Conservation (phyloP, 495 filamentous ascomycete genomes). For the Xanthoparmelia taractica region DNA sequence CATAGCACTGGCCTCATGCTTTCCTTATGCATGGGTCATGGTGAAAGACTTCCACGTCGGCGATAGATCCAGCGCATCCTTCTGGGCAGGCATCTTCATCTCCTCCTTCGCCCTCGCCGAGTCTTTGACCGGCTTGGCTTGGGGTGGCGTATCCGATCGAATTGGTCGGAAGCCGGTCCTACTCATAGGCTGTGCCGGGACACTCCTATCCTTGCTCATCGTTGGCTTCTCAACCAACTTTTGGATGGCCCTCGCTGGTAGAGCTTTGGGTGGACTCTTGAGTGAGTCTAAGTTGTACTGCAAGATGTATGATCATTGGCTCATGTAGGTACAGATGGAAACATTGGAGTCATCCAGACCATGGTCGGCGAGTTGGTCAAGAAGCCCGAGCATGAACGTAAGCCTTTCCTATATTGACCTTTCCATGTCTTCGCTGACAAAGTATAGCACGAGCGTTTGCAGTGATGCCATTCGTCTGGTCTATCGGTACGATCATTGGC, state of each 20-base stretch:
- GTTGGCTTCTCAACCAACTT: slow-evolving; percentile 78
- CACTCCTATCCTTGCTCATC: slow-evolving; percentile 67
- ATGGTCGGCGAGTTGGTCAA: slow-evolving; percentile 80
- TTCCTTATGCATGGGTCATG: slow-evolving; percentile 81
- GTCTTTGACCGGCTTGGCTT: slow-evolving; percentile 73
- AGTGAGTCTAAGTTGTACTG: slow-evolving; percentile 30
- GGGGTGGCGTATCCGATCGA: slow-evolving; percentile 74
- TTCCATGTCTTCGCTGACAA: not conserved
- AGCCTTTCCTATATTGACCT: slow-evolving; percentile 29
- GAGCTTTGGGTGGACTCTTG: slow-evolving; percentile 68
- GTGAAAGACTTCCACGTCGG: slow-evolving; percentile 66
- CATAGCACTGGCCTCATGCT: slow-evolving; percentile 79
- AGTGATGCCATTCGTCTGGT: slow-evolving; percentile 85
- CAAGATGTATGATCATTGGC: not conserved
- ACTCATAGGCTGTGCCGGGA: slow-evolving; percentile 69
- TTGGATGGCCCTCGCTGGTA: slow-evolving; percentile 65
- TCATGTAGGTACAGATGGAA: slow-evolving; percentile 47
- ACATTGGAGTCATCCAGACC: slow-evolving; percentile 85
- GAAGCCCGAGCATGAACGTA: slow-evolving; percentile 75
- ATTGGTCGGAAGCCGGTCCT: slow-evolving; percentile 80
- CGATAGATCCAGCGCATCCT: slow-evolving; percentile 61
- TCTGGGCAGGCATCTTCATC: slow-evolving; percentile 79
- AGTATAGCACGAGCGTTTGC: slow-evolving; percentile 64
- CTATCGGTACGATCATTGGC: slow-evolving; percentile 74
- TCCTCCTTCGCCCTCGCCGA: slow-evolving; percentile 77